These are phyloP conservation scores for Wickerhamiella cacticola DNA, from an alignment of 805 yeast species.

Conservation along the genomic window DNA sequence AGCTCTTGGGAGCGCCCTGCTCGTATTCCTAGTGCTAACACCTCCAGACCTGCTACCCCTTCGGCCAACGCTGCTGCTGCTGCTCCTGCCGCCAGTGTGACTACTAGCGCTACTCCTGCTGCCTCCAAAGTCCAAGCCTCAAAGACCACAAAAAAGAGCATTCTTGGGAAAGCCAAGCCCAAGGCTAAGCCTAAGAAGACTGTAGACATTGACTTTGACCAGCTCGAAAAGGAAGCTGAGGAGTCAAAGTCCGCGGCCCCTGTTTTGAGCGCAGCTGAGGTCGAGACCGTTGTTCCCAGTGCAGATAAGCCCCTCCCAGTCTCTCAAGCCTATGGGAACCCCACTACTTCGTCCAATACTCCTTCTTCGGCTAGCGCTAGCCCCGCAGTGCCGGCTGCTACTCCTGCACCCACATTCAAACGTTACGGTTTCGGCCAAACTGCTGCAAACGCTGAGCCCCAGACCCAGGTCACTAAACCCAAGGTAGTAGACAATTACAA, in stretches of 20 bases:
- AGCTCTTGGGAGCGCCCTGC: conserved; percentile 77
- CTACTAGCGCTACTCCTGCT: not conserved
- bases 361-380: conserved; percentile 14
- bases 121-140: conserved; percentile 11
- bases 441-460: conserved; percentile 21
- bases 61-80: conserved; percentile 13
- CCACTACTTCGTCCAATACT: not conserved
- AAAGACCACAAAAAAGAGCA: conserved; percentile 17
- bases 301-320: conserved; percentile 14
- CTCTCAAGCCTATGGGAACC: conserved; percentile 5
- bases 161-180: conserved; percentile 28
- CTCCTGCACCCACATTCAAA: conserved; percentile 18
- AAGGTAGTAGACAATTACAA: conserved; percentile 38
- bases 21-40: conserved; percentile 28
- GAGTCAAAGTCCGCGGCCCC: conserved; percentile 44
- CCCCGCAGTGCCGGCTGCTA: conserved; percentile 11
- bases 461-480: conserved; percentile 15
- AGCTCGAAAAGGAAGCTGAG: conserved; percentile 66
- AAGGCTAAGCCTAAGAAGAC: conserved; percentile 25
- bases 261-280: conserved; percentile 11
- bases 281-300: conserved; percentile 15
- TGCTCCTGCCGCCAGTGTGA: conserved; percentile 4
- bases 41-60: conserved; percentile 19
- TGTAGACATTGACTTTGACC: conserved; percentile 50
- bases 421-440: conserved; percentile 24